Evolutionary conservation across 352 stramenopile species (phyloP).

Genomic region (Thalassiosira livingstoniorum): DNA sequence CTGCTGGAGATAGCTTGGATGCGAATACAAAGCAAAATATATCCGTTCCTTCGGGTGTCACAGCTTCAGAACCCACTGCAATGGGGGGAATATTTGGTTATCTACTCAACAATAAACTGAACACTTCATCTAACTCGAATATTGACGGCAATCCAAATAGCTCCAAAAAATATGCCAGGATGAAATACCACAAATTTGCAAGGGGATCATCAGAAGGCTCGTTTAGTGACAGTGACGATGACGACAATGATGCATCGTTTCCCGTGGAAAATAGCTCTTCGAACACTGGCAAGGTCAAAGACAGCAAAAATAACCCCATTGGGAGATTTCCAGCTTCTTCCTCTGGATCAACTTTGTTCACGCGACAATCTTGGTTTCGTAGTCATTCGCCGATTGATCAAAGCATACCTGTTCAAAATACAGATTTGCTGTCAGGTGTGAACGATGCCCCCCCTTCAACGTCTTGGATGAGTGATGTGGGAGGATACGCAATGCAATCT

Average conservation of each 20-base stretch:
- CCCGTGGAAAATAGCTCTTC: background rate
- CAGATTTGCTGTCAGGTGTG: background rate
- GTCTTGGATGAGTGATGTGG: background rate
- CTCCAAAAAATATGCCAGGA: no score
- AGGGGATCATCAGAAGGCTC: background rate
- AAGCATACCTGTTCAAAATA: background rate
- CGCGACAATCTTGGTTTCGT: background rate
- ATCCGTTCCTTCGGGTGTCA: no score
- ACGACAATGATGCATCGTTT: background rate
- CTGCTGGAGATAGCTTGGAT: no score
- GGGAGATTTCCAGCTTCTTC: no score
- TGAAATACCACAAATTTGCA: slow-evolving; percentile 5
- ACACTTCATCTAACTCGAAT: no score
- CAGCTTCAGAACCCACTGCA: no score
- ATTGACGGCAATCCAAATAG: no score
- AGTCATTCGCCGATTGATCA: background rate
- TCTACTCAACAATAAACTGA: no score
- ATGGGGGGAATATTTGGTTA: no score
- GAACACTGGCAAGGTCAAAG: background rate
- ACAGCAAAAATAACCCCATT: background rate
- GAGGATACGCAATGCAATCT: background rate
- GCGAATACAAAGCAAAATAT: no score
- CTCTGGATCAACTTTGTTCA: background rate
- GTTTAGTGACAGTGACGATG: background rate
- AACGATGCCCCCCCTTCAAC: background rate